Evolutionary conservation across 768 basidiomycete species (phyloP), one percentile per base, ranked within the genome.

Genomic region (Coprinellus micaceus): DNA sequence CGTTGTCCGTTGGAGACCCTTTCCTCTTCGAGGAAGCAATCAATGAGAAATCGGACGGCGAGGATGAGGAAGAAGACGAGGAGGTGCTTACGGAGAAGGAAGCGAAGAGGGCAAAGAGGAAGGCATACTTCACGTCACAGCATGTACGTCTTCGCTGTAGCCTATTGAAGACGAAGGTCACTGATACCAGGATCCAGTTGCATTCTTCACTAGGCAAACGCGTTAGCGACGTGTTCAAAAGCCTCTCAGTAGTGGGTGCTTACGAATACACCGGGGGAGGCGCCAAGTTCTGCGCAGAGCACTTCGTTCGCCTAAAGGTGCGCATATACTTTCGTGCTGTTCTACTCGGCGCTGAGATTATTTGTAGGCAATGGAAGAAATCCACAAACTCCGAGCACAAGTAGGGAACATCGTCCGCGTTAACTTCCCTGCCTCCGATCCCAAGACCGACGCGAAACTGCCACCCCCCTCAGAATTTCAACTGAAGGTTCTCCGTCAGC

Each of bases 361-460:
- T n/a, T 40, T 26, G 19, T 41, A 98, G 95, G 91, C 94, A 0
- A 98, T 99, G 95, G 91, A 97, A 71, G 97, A 99, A 74, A 96
- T 97, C 33, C 97, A 95, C 70, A 98, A 98, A 67, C 78, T 99
- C 4, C 84, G 94, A 33, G 80, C 84, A 0, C 97, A 99, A 65
- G 88, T 99, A 55, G 89, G 83, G 63, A 82, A 81, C 56, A 94
- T 98, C 44, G 90, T 96, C 4, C 78, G 80, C 54, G 74, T 80
- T n/a, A 89, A 89, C 65, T 91, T 94, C 60, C 82, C 87, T 2
- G 82, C 79, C 3, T 69, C 78, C 4, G 77, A 86, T 53, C 73
- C 82, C 1, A 82, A 80, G 10, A 86, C 91, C 61, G 69, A 76
- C 2, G 79, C 81, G 3, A 83, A 86, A 56, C 75, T 98, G 12